These are phyloP conservation scores for Neopestalotiopsis clavispora DNA, from an alignment of 2,329 filamentous ascomycete species.

Conservation along the genomic window DNA sequence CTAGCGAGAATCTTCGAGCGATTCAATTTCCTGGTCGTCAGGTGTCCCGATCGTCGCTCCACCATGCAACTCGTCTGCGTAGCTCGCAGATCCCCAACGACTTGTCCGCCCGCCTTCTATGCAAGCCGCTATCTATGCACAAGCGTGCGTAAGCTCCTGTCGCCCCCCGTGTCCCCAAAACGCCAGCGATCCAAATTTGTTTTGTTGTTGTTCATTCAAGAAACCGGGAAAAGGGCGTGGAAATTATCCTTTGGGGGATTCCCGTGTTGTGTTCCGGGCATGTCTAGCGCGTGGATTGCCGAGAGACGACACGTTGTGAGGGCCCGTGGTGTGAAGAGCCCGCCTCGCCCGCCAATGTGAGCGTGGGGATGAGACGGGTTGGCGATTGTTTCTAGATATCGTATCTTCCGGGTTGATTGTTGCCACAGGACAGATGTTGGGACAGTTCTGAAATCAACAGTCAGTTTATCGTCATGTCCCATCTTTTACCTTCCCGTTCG, in stretches of 20 bases:
- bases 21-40: neutral
- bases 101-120: conserved; percentile 39
- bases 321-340: neutral
- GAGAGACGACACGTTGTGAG: neutral
- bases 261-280: conserved; percentile 7
- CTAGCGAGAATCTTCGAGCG: neutral
- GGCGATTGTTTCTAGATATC: neutral
- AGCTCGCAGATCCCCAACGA: conserved; percentile 49
- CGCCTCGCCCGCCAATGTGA: neutral
- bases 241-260: conserved; percentile 12
- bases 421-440: neutral
- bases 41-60: conserved; percentile 20
- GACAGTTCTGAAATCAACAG: neutral
- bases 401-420: neutral
- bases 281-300: neutral
- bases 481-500: neutral
- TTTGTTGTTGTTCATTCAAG: neutral
- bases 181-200: neutral
- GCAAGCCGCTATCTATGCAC: neutral
- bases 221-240: neutral
- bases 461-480: neutral
- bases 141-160: conserved; percentile 12
- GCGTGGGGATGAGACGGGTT: neutral
- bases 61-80: conserved; percentile 18
- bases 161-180: neutral